phyloP scores from a whole-genome alignment of 2,329 filamentous ascomycete species.

The Colletotrichum sansevieriae region DNA sequence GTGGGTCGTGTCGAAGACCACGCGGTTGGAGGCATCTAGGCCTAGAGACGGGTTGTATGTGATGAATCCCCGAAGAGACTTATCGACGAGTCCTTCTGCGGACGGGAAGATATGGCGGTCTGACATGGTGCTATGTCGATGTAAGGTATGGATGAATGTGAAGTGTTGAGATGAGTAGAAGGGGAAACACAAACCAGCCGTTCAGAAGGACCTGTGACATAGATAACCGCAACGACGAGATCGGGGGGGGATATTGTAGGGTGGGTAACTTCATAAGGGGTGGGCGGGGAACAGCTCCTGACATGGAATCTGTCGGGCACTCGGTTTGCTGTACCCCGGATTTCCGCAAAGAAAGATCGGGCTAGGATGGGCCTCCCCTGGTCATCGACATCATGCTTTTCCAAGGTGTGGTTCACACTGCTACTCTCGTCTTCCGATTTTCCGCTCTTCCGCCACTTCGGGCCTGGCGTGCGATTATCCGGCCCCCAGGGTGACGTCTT shows the following conservation, averaged over 20 bases:
- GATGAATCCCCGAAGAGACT: constrained; percentile 64
- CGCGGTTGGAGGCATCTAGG: constrained; percentile 64
- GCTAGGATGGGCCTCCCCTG: neutral
- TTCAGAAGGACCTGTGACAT: neutral
- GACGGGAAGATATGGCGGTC: constrained; percentile 66
- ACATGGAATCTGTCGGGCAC: constrained; percentile 18
- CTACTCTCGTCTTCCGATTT: constrained; percentile 14
- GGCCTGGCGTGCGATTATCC: constrained; percentile 5
- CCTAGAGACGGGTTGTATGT: constrained; percentile 65
- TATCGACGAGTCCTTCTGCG: constrained; percentile 66
- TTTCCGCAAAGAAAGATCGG: constrained; percentile 40
- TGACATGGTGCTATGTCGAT: constrained; percentile 56
- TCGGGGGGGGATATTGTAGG: neutral
- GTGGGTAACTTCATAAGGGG: constrained; percentile 26
- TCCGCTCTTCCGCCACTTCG: constrained; percentile 23
- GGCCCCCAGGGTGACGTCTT: neutral
- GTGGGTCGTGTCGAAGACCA: constrained; percentile 63
- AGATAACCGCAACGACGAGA: constrained; percentile 1
- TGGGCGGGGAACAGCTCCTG: constrained; percentile 22
- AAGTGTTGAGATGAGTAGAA: neutral
- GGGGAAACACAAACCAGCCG: constrained; percentile 5
- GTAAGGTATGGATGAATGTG: neutral
- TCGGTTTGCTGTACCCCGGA: constrained; percentile 24
- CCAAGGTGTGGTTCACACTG: constrained; percentile 6
- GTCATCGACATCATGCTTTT: constrained; percentile 6